A percentile compares a stretch with the other conserved stretches of the same genome.
phyloP scores from a whole-genome alignment of 148 eudicot species.

The Diospyros kaki region DNA sequence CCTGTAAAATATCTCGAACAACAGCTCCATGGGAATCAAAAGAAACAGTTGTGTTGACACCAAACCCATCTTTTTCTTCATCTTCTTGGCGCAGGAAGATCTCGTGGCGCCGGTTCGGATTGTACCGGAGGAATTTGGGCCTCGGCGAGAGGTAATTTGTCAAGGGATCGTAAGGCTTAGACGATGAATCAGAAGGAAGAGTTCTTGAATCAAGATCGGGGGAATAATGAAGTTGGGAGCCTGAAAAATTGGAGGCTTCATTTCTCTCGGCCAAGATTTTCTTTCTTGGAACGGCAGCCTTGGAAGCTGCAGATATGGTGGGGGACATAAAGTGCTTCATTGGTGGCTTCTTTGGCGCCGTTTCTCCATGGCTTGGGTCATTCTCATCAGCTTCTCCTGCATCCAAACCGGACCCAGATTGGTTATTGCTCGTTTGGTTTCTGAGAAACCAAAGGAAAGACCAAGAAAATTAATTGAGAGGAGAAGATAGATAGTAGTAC shows the following conservation, averaged over 20 bases:
- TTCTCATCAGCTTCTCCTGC: conserved; percentile 48
- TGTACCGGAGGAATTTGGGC: conserved; percentile 56
- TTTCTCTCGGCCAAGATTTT: conserved; percentile 55
- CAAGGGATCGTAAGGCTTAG: conserved; percentile 50
- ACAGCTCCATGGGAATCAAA: conserved; percentile 13
- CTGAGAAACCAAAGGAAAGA: not conserved
- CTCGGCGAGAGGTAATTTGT: conserved; percentile 65
- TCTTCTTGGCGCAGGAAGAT: conserved; percentile 14
- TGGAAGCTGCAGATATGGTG: conserved; percentile 52
- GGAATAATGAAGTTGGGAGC: conserved; percentile 14
- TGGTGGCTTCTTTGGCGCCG: conserved; percentile 20
- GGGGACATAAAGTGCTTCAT: conserved; percentile 63
- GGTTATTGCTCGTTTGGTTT: not conserved
- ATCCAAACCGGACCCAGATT: not conserved
- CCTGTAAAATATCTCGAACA: conserved; percentile 10
- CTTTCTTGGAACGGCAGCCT: conserved; percentile 34
- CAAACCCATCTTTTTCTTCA: conserved; percentile 11
- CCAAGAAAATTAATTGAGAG: too few species aligned
- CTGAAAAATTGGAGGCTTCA: conserved; percentile 15
- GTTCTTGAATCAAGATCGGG: conserved; percentile 22
- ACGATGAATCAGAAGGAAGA: conserved; percentile 19
- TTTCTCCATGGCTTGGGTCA: conserved; percentile 15
- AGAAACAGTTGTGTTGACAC: conserved; percentile 4
- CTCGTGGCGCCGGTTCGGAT: conserved; percentile 39
- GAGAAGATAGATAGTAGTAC: too few species aligned